Conservation (phyloP, 1,284 basidiomycete genomes). For the Heterobasidion parviporum region DNA sequence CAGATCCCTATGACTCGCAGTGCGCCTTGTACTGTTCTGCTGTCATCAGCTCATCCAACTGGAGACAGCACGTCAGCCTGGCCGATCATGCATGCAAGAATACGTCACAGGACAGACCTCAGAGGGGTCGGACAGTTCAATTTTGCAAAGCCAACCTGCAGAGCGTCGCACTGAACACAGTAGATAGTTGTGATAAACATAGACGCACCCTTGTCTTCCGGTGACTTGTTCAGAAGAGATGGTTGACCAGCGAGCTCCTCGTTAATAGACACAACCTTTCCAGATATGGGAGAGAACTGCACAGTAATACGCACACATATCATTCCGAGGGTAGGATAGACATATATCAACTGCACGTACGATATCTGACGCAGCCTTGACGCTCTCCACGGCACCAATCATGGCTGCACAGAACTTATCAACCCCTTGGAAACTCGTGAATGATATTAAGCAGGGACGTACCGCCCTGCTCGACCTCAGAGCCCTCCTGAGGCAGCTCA, state of each 20-base stretch:
- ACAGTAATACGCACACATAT: too few species aligned
- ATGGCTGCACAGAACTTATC: constrained; percentile 45
- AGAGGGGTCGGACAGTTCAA: constrained; percentile 71
- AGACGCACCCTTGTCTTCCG: constrained; percentile 73
- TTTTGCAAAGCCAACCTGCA: constrained; percentile 93
- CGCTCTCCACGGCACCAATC: constrained; percentile 95
- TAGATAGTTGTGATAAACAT: not conserved
- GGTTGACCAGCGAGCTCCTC: constrained; percentile 63
- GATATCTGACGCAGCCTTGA: constrained; percentile 97
- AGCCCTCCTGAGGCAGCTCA: constrained; percentile 76
- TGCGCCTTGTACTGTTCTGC: constrained; percentile 74
- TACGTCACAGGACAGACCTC: constrained; percentile 44
- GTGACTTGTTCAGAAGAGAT: constrained; percentile 83
- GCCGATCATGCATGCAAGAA: not conserved
- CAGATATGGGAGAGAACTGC: constrained; percentile 90
- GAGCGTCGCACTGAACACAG: not conserved
- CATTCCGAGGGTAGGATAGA: too few species aligned
- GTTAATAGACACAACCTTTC: constrained; percentile 79
- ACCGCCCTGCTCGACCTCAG: constrained; percentile 76
- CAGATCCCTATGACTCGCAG: constrained; percentile 28
- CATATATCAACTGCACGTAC: constrained; percentile 24
- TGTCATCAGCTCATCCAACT: constrained; percentile 73
- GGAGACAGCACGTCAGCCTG: not conserved
- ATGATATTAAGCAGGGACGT: constrained; percentile 18
- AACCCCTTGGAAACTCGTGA: constrained; percentile 1